Percentiles rank a stretch among this genome's conserved stretches.
Conservation (phyloP, 352 stramenopile genomes). For the Globisporangium radiosum region DNA sequence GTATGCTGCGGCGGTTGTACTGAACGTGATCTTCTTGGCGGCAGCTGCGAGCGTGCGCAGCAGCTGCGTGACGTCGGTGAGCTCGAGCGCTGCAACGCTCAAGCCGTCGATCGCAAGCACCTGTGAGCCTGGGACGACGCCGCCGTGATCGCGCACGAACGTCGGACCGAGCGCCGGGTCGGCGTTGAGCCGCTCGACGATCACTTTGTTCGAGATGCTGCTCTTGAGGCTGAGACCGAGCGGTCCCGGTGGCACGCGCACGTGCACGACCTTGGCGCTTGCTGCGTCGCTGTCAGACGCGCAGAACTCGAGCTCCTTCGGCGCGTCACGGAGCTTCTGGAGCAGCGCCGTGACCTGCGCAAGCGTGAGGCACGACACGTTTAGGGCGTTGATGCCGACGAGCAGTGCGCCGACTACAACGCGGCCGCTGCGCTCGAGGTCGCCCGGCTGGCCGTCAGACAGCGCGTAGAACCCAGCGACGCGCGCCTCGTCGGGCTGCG, state of each 20-base stretch:
- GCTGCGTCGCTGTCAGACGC: neutral
- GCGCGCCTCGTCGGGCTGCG: slow-evolving; percentile 15
- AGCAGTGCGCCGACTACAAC: slow-evolving; percentile 34
- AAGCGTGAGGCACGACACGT: slow-evolving; percentile 44
- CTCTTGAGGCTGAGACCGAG: slow-evolving; percentile 51
- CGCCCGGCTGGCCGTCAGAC: slow-evolving; percentile 19
- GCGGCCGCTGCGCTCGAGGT: slow-evolving; percentile 25
- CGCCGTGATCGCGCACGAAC: slow-evolving; percentile 31
- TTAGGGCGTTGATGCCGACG: slow-evolving; percentile 40
- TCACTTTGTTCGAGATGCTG: slow-evolving; percentile 28
- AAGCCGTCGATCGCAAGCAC: slow-evolving; percentile 49
- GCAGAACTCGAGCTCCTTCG: slow-evolving; percentile 36
- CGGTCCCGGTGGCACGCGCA: slow-evolving; percentile 33
- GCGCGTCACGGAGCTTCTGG: slow-evolving; percentile 30
- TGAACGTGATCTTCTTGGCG: slow-evolving; percentile 59
- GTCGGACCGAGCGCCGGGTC: slow-evolving; percentile 26
- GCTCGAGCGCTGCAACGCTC: slow-evolving; percentile 25
- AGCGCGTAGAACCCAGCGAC: slow-evolving; percentile 40
- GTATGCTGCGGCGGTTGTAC: slow-evolving; percentile 30
- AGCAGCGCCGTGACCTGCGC: slow-evolving; percentile 30
- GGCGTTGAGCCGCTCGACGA: slow-evolving; percentile 37
- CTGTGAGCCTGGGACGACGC: slow-evolving; percentile 39
- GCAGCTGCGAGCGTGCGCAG: slow-evolving; percentile 28
- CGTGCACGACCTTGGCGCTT: slow-evolving; percentile 23
- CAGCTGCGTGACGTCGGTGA: slow-evolving; percentile 29